phyloP scores from a whole-genome alignment of 257 asterid species.

The Petunia axillaris region DNA sequence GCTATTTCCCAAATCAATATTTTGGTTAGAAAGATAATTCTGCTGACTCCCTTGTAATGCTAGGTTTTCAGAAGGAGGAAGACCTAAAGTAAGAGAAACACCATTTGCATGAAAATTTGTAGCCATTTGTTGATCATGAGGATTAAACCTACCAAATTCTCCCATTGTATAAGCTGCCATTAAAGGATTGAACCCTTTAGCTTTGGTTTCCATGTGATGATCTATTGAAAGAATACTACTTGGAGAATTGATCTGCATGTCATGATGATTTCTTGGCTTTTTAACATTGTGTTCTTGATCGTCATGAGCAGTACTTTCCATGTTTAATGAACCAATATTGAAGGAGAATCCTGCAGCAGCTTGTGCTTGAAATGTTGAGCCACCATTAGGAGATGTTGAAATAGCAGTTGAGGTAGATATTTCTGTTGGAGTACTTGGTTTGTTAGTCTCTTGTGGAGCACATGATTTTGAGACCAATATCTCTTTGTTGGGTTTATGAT shows the following conservation, averaged over 20 bases:
- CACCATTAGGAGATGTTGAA: constrained; percentile 28
- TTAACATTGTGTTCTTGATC: constrained; percentile 36
- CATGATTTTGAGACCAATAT: constrained; percentile 28
- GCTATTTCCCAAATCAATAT: constrained; percentile 38
- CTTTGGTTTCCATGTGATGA: constrained; percentile 36
- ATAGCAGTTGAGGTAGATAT: constrained; percentile 29
- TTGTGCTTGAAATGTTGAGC: constrained; percentile 21
- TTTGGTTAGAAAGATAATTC: constrained; percentile 45
- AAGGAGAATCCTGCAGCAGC: constrained; percentile 34
- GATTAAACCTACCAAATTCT: constrained; percentile 41
- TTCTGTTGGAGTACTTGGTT: constrained; percentile 20
- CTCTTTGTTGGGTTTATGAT: constrained; percentile 26
- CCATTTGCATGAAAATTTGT: constrained; percentile 44
- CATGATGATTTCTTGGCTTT: constrained; percentile 35
- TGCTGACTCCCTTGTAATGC: constrained; percentile 40
- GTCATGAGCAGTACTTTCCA: constrained; percentile 19
- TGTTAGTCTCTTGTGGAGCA: constrained; percentile 29
- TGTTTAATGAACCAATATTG: constrained; percentile 39
- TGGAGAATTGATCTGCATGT: constrained; percentile 36
- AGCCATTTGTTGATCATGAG: constrained; percentile 36
- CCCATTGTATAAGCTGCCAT: constrained; percentile 35
- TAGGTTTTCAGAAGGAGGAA: constrained; percentile 55
- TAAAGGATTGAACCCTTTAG: constrained; percentile 29
- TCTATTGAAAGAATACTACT: constrained; percentile 44
- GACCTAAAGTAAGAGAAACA: constrained; percentile 57